Evolutionary conservation across 1,284 basidiomycete species (phyloP).

Genomic region (Cutaneotrichosporon daszewskae): DNA sequence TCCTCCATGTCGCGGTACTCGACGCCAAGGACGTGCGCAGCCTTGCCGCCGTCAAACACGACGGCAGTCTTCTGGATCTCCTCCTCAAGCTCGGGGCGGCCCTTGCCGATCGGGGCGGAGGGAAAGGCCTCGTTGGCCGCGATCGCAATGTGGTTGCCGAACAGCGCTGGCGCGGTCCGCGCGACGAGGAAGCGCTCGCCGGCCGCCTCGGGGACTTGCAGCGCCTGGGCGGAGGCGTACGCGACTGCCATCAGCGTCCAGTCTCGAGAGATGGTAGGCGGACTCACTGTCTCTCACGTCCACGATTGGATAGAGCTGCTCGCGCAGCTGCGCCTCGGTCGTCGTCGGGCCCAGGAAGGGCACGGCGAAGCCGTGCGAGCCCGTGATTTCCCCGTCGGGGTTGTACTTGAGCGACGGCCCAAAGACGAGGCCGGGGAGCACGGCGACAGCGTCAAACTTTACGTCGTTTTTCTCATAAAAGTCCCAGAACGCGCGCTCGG

Average conservation of each 20-base stretch:
- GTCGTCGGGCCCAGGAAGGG: neutral
- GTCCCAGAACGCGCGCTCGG: constrained; percentile 33
- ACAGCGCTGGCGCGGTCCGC: no score
- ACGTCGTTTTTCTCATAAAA: constrained; percentile 11
- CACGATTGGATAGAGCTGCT: neutral
- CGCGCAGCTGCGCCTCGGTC: neutral
- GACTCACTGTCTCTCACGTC: constrained; percentile 10
- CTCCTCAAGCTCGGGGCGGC: no score
- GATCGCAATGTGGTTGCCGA: no score
- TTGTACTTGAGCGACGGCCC: neutral
- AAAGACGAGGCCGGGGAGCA: constrained; percentile 6
- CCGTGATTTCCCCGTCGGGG: neutral
- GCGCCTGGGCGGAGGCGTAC: neutral
- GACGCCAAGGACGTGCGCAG: constrained; percentile 29
- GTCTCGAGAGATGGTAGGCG: constrained; percentile 35
- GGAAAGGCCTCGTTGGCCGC: no score
- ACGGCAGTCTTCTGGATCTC: no score
- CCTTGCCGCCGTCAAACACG: constrained; percentile 32
- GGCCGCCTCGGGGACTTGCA: no score
- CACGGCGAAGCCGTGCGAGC: neutral
- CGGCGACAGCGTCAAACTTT: constrained; percentile 10
- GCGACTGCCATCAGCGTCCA: no score
- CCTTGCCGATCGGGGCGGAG: no score
- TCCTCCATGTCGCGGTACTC: constrained; percentile 20
- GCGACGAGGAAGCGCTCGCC: no score